Evolutionary conservation across 495 filamentous ascomycete genomes (phyloP).

Genomic region (Tuber melanosporum): DNA sequence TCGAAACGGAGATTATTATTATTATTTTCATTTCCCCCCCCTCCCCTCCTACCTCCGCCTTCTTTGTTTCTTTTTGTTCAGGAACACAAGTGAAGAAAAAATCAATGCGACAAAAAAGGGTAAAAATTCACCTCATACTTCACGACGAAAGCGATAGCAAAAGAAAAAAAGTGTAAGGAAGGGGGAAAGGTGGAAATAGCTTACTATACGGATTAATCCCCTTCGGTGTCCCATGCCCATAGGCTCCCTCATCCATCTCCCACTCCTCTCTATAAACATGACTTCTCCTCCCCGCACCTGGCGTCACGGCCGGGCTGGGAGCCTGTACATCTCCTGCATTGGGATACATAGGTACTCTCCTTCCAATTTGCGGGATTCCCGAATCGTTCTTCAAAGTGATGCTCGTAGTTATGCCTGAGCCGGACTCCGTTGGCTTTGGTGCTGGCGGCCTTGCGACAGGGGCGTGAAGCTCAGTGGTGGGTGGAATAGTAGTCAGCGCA

Average conservation of each 20-base stretch:
- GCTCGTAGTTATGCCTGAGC: neutral
- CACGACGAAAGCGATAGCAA: neutral
- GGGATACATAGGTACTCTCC: constrained; percentile 86
- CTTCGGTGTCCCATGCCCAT: constrained; percentile 34
- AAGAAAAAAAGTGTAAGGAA: constrained; percentile 1
- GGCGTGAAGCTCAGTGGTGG: constrained; percentile 30
- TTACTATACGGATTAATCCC: constrained; percentile 34
- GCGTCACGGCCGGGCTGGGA: constrained; percentile 75
- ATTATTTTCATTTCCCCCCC: neutral
- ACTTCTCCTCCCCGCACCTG: constrained; percentile 62
- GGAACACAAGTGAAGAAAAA: constrained; percentile 48
- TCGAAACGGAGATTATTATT: neutral
- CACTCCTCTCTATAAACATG: constrained; percentile 41
- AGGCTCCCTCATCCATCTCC: constrained; percentile 42
- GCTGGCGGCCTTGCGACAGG: constrained; percentile 49
- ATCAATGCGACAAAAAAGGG: neutral
- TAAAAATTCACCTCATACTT: constrained; percentile 1
- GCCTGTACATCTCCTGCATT: constrained; percentile 96
- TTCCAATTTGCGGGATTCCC: constrained; percentile 85
- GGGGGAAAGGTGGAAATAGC: constrained; percentile 14
- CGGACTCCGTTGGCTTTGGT: constrained; percentile 40
- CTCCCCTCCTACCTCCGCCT: neutral
- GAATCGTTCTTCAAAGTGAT: constrained; percentile 30
- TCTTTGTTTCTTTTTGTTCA: constrained; percentile 5
- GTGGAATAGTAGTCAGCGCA: constrained; percentile 22